A percentile compares a stretch with the other conserved stretches of the same genome.
These are phyloP conservation scores for Cryptococcus sp. DNA, from an alignment of 1,284 basidiomycete species.

Conservation along the genomic window DNA sequence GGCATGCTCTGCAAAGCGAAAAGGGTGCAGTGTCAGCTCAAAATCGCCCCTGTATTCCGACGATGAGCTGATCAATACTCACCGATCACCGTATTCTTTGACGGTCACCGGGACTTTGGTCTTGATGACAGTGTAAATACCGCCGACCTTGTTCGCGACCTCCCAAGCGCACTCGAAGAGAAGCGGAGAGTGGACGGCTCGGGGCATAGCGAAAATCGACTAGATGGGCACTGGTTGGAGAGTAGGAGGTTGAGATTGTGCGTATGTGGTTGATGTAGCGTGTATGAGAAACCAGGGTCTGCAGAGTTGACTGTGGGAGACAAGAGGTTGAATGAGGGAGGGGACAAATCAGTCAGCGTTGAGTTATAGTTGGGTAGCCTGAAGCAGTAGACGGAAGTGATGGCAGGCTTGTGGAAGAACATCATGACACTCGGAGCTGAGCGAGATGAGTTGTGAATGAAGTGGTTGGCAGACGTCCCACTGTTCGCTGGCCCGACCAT, in stretches of 20 bases:
- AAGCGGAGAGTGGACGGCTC: conserved; percentile 74
- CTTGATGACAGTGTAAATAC: conserved; percentile 99
- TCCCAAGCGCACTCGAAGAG: conserved; percentile 93
- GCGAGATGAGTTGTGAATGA: too few species aligned
- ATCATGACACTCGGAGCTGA: too few species aligned
- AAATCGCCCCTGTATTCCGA: too few species aligned
- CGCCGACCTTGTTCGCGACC: conserved; percentile 96
- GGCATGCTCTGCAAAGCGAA: conserved; percentile 42
- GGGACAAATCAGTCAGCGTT: too few species aligned
- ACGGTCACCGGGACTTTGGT: conserved; percentile 98
- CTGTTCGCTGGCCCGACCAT: too few species aligned
- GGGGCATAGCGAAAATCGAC: conserved; percentile 43
- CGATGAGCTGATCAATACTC: conserved; percentile 16
- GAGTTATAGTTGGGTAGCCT: too few species aligned
- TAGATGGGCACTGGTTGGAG: background rate
- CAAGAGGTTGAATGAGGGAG: background rate
- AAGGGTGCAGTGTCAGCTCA: too few species aligned
- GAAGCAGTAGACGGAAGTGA: too few species aligned
- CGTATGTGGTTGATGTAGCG: background rate
- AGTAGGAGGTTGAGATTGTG: background rate
- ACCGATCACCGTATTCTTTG: conserved; percentile 68
- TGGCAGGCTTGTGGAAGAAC: too few species aligned
- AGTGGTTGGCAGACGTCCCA: too few species aligned
- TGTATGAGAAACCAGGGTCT: background rate
- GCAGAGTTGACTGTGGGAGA: background rate